Percentiles rank a stretch among this genome's conserved stretches.
Conservation (phyloP, 192 early-diverging fungal genomes). For the Endogone sp. region DNA sequence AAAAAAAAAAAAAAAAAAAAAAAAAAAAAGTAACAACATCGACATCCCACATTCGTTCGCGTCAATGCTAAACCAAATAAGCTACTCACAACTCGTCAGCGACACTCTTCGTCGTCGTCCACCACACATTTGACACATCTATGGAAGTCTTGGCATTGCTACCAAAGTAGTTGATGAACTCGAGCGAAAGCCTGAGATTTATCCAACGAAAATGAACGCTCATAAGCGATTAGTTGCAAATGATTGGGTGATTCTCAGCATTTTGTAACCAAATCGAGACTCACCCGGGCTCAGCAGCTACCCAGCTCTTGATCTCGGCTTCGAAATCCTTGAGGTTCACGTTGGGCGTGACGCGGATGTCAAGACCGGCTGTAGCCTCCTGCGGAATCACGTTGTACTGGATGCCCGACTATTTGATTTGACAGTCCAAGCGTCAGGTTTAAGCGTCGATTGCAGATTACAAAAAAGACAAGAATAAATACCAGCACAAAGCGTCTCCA, state of each 20-base stretch:
- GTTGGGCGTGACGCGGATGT: slow-evolving; percentile 72
- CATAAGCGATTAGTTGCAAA: no score
- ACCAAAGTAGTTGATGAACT: slow-evolving; percentile 63
- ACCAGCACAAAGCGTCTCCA: no score
- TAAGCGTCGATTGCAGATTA: neutral
- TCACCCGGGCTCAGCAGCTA: slow-evolving; percentile 41
- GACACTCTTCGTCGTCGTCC: slow-evolving; percentile 53
- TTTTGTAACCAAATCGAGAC: no score
- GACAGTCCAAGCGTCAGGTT: no score
- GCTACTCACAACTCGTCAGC: slow-evolving; percentile 38
- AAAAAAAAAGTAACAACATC: no score
- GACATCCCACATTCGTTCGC: no score
- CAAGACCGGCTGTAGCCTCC: slow-evolving; percentile 60
- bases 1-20: no score
- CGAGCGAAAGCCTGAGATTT: slow-evolving; percentile 56
- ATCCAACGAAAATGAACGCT: no score
- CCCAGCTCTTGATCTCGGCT: slow-evolving; percentile 35
- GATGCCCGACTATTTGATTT: slow-evolving; percentile 42
- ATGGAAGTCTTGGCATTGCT: slow-evolving; percentile 49
- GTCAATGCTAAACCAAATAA: no score
- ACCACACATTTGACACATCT: slow-evolving; percentile 64
- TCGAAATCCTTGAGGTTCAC: slow-evolving; percentile 63
- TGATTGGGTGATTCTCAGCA: no score
- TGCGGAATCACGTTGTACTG: slow-evolving; percentile 84
- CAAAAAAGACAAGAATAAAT: neutral